A percentile compares a stretch with the other conserved stretches of the same genome.
Conservation (phyloP, 176 grass and related monocot species). For the Carex cristatella region DNA sequence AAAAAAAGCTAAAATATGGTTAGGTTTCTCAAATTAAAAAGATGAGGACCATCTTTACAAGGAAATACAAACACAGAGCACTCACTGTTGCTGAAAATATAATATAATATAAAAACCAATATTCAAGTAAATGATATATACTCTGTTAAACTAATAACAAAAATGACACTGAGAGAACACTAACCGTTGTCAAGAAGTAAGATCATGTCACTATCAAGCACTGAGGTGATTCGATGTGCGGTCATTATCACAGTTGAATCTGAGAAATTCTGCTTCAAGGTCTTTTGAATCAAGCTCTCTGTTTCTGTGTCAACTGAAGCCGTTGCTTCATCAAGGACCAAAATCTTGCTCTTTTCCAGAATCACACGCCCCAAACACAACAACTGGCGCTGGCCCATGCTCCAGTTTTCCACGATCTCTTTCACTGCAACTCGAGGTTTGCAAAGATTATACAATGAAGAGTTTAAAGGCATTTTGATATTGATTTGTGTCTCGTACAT, state of each 20-base stretch:
- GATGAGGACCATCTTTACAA: neutral
- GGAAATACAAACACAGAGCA: no score
- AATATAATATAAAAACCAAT: neutral
- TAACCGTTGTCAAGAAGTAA: conserved; percentile 70
- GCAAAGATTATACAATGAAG: neutral
- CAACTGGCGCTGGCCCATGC: conserved; percentile 72
- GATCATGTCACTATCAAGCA: conserved; percentile 67
- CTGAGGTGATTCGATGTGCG: conserved; percentile 70
- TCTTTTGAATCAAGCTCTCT: conserved; percentile 71
- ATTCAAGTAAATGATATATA: neutral
- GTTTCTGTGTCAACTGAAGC: conserved; percentile 72
- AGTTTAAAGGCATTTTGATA: neutral
- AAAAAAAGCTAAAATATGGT: neutral
- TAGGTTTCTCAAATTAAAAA: neutral
- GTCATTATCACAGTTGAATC: conserved; percentile 63
- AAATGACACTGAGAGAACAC: neutral
- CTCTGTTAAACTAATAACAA: neutral
- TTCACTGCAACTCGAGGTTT: conserved; percentile 37
- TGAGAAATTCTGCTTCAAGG: conserved; percentile 56
- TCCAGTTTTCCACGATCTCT: conserved; percentile 90
- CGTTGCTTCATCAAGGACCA: conserved; percentile 76
- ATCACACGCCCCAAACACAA: conserved; percentile 66
- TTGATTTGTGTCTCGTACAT: neutral
- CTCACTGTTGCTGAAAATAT: neutral
- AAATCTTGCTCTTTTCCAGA: conserved; percentile 63